Evolutionary conservation across 2,329 filamentous ascomycete genomes (phyloP), one percentile per base, ranked within the genome.

Genomic region (Sporothrix phasma): DNA sequence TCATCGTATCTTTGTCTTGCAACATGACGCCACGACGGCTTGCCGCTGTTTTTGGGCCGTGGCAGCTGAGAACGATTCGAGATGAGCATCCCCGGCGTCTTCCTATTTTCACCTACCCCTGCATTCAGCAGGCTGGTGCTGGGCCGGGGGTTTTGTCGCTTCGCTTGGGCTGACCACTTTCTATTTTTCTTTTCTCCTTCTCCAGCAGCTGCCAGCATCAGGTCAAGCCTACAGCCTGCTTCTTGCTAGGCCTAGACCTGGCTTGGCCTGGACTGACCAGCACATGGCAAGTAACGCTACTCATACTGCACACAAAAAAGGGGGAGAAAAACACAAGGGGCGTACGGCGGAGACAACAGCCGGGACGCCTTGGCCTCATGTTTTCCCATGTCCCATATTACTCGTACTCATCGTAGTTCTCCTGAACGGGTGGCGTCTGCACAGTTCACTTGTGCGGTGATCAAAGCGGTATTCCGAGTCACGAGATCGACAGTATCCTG

Each of bases 211-310:
- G 31, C 41, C 2, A 31, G 41, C 56, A 24, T 56, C 37, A n/a
- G 15, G 53, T 37, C 53, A 41, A 56, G 53, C 37, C 22, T 56
- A 34, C 8, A 10, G 24, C 29, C 51, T 37, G 53, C 34, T 17
- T 56, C 53, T 41, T 34, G 29, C 19, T 5, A 17, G 53, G 53
- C 53, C 53, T 26, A 58, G 34, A 22, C 53, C 51, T 22, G 49
- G 51, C 31, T 34, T 56, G 19, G 53, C 19, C 47, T 26, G 51
- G 51, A 5, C 34, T 5, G 31, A 34, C 56, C 11, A 61, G 19
- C 58, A 61, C 58, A 61, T 61, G 58, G 58, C 58, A 61, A 47
- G 41, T 45, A 43, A 5, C 58, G 29, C 58, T 47, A 61, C n/a
- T n/a, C n/a, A n/a, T n/a, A n/a, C 43, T 39, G 41, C n/a, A 29